A percentile compares a stretch with the other conserved stretches of the same genome.
These are phyloP conservation scores for Penicillium lividum DNA, from an alignment of 495 filamentous ascomycete species.

Conservation along the genomic window DNA sequence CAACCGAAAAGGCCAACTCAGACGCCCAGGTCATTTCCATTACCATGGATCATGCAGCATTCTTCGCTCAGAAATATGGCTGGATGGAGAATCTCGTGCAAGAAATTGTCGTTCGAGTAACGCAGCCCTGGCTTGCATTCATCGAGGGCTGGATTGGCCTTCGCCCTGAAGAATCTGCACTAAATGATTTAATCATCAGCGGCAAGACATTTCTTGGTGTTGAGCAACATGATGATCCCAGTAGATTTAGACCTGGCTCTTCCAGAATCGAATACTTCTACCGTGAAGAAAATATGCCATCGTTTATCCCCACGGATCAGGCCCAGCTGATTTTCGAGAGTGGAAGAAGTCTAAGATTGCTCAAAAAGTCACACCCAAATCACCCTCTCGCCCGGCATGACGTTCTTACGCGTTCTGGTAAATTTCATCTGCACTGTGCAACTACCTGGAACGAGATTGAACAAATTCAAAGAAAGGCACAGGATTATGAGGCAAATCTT, in stretches of 20 bases:
- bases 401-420: conserved; percentile 41
- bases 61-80: conserved; percentile 60
- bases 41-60: conserved; percentile 63
- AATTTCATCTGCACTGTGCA: conserved; percentile 66
- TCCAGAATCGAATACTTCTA: conserved; percentile 59
- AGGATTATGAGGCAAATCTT: conserved; percentile 59
- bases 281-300: conserved; percentile 61
- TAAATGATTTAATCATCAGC: conserved; percentile 43
- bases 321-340: conserved; percentile 72
- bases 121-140: conserved; percentile 67
- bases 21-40: conserved; percentile 71
- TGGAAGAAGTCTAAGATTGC: conserved; percentile 71
- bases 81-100: conserved; percentile 64
- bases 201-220: conserved; percentile 61
- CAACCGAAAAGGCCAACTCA: conserved; percentile 51
- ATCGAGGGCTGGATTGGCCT: conserved; percentile 79
- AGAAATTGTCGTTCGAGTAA: conserved; percentile 65
- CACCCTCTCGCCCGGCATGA: conserved; percentile 67
- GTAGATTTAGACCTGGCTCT: conserved; percentile 54
- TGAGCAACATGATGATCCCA: conserved; percentile 48
- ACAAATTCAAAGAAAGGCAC: conserved; percentile 57
- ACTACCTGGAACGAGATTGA: conserved; percentile 78
- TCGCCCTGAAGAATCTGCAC: conserved; percentile 51
- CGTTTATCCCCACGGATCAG: conserved; percentile 65
- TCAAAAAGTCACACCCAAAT: conserved; percentile 71